These are phyloP conservation scores for Yamadazyma epiphylla DNA, from an alignment of 1,139 yeast species.

Conservation along the genomic window DNA sequence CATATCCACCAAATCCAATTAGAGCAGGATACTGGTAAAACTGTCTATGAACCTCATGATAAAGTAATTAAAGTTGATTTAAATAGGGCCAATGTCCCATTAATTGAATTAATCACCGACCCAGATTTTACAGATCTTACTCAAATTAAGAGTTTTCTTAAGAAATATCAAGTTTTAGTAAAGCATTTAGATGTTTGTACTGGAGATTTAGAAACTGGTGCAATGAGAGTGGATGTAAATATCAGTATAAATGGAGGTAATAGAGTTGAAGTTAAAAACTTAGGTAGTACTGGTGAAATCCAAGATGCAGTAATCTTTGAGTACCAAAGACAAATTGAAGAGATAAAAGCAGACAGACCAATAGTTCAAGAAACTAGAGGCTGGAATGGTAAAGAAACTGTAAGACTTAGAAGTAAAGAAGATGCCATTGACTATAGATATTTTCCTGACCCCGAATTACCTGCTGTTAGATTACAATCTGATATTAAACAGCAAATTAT, in stretches of 20 bases:
- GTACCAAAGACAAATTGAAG: conserved; percentile 58
- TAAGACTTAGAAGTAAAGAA: conserved; percentile 71
- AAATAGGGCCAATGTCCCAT: conserved; percentile 81
- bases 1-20: conserved; percentile 73
- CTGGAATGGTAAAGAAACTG: conserved; percentile 78
- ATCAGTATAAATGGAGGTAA: conserved; percentile 69
- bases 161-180: conserved; percentile 72
- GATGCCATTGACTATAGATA: conserved; percentile 83
- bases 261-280: conserved; percentile 84
- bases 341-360: conserved; percentile 29
- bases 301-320: conserved; percentile 74
- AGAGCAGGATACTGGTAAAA: conserved; percentile 93
- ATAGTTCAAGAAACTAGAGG: conserved; percentile 78
- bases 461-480: conserved; percentile 47
- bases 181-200: conserved; percentile 70
- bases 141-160: conserved; percentile 75
- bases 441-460: conserved; percentile 91
- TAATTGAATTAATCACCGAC: conserved; percentile 85
- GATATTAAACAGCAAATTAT: conserved; percentile 31
- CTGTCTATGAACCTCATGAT: conserved; percentile 51
- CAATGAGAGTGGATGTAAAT: conserved; percentile 93
- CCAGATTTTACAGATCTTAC: conserved; percentile 75
- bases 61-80: conserved; percentile 59
- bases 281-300: conserved; percentile 82
- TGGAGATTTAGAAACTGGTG: conserved; percentile 92